A percentile compares a stretch with the other conserved stretches of the same genome.
Conservation (phyloP, 2,329 filamentous ascomycete species). For the Proliferodiscus dingleyae region DNA sequence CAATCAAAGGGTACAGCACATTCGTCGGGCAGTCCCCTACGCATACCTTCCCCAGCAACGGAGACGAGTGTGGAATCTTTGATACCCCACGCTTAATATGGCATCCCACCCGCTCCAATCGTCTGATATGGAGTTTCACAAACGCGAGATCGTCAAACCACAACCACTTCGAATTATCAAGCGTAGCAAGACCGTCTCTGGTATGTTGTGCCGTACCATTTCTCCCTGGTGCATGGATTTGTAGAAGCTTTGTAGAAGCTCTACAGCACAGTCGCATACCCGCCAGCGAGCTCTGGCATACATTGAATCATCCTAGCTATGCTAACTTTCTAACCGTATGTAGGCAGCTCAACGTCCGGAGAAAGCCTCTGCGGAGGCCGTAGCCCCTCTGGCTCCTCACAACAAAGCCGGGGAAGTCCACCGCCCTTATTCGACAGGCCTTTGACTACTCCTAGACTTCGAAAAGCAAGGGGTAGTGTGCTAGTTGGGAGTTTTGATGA, state of each 20-base stretch:
- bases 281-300: no score
- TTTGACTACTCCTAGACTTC: conserved; percentile 28
- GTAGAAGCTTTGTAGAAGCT: no score
- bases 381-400: conserved; percentile 18
- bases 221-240: no score
- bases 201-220: no score
- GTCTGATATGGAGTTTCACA: conserved; percentile 32
- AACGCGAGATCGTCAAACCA: conserved; percentile 33
- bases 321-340: background rate
- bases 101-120: conserved; percentile 29
- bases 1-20: conserved; percentile 19
- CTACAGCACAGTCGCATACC: no score
- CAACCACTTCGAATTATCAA: conserved; percentile 49
- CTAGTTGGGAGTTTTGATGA: conserved; percentile 17
- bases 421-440: conserved; percentile 23
- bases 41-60: conserved; percentile 5
- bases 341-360: conserved; percentile 16
- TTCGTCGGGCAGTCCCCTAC: conserved; percentile 20
- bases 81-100: conserved; percentile 30
- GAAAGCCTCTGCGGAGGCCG: conserved; percentile 20
- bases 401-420: conserved; percentile 26
- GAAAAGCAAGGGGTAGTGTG: conserved; percentile 19
- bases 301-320: no score
- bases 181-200: conserved; percentile 30
- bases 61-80: conserved; percentile 4